Percentiles rank a stretch among this genome's conserved stretches.
Evolutionary conservation across 345 rosid genomes (phyloP).

Genomic region (Linum usitatissimum): DNA sequence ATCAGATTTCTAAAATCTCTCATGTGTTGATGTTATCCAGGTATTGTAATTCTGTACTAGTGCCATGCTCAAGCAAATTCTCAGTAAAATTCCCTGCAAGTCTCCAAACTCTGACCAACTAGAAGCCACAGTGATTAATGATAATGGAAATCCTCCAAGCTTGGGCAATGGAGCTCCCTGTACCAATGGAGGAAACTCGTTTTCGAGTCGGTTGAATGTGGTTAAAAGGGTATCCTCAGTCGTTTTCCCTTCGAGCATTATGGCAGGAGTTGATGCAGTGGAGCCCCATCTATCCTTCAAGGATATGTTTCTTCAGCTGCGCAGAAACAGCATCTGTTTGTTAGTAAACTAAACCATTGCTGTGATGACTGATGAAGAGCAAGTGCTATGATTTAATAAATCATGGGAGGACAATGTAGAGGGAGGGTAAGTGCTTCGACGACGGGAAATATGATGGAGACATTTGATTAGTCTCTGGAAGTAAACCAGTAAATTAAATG

Average conservation of each 20-base stretch:
- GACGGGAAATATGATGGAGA: no score
- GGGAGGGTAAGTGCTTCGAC: no score
- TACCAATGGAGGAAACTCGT: slow-evolving; percentile 44
- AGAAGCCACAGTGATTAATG: slow-evolving; percentile 26
- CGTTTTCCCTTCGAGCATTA: slow-evolving; percentile 67
- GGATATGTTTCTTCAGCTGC: slow-evolving; percentile 40
- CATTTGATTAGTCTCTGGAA: no score
- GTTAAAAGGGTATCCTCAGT: slow-evolving; percentile 75
- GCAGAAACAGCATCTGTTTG: slow-evolving; percentile 58
- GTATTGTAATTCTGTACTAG: slow-evolving; percentile 5
- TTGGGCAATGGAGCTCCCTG: slow-evolving; percentile 36
- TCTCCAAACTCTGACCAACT: slow-evolving; percentile 33
- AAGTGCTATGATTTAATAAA: no score
- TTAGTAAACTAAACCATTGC: slow-evolving; percentile 61
- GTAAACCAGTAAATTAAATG: no score
- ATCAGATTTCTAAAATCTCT: neutral
- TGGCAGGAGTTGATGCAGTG: slow-evolving; percentile 62
- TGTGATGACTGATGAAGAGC: slow-evolving; percentile 16
- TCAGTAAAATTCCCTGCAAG: slow-evolving; percentile 64
- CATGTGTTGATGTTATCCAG: slow-evolving; percentile 15
- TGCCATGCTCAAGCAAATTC: slow-evolving; percentile 63
- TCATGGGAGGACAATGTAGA: no score
- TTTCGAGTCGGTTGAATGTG: slow-evolving; percentile 56
- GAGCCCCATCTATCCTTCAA: slow-evolving; percentile 66
- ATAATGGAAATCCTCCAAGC: slow-evolving; percentile 25